A percentile compares a stretch with the other conserved stretches of the same genome.
Evolutionary conservation across 2,329 filamentous ascomycete genomes (phyloP).

Genomic region (Colletotrichum sp.): DNA sequence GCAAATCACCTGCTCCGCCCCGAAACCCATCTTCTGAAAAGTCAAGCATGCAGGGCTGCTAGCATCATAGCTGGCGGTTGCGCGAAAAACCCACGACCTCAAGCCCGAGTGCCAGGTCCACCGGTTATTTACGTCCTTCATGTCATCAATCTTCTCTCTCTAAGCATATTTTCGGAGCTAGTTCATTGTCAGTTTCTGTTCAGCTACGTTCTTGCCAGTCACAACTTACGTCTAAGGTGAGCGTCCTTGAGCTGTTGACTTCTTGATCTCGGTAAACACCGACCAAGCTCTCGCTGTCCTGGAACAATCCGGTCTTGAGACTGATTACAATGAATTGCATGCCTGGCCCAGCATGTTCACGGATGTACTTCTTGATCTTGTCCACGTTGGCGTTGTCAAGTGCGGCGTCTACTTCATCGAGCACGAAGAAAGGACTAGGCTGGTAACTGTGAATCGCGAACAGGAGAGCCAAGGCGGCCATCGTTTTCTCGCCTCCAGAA

Average conservation of each 20-base stretch:
- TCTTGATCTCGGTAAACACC: constrained; percentile 95
- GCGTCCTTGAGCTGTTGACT: constrained; percentile 87
- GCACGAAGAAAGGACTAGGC: constrained; percentile 94
- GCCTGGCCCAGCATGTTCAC: constrained; percentile 90
- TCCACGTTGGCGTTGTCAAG: constrained; percentile 98
- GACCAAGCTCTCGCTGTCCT: constrained; percentile 93
- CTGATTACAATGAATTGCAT: constrained; percentile 99
- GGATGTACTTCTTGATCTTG: constrained; percentile 95
- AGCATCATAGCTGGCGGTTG: background rate
- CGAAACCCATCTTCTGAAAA: background rate
- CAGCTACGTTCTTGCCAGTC: background rate
- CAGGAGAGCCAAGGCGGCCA: constrained; percentile 93
- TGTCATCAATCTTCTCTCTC: background rate
- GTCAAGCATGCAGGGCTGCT: background rate
- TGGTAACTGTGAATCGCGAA: constrained; percentile 98
- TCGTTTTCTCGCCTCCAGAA: constrained; percentile 97
- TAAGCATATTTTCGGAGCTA: constrained; percentile 19
- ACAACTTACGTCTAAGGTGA: constrained; percentile 91
- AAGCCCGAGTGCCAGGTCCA: background rate
- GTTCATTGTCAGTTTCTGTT: background rate
- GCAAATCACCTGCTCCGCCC: background rate
- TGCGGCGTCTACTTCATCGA: constrained; percentile 97
- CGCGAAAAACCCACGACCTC: background rate
- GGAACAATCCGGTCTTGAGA: constrained; percentile 93
- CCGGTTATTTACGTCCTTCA: background rate